Percentiles rank a stretch among this genome's conserved stretches.
phyloP scores from a whole-genome alignment of 306 rosid species.

The Elaeagnus macrophylla region DNA sequence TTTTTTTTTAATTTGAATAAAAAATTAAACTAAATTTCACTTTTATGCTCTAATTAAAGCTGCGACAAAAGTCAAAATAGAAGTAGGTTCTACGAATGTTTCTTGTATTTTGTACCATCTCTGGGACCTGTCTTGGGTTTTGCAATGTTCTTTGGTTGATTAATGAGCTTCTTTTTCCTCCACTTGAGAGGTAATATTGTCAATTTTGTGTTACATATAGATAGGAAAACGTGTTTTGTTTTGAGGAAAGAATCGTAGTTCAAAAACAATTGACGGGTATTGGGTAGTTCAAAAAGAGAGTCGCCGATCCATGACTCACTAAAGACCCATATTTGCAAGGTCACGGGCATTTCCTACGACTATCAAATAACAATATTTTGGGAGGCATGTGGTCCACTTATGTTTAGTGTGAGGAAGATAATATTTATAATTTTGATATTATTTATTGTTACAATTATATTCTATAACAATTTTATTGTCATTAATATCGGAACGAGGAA shows the following conservation, averaged over 20 bases:
- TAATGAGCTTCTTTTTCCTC: constrained; percentile 23
- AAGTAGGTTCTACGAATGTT: constrained; percentile 31
- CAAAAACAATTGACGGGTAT: too few species aligned
- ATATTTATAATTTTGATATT: too few species aligned
- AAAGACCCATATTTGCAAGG: too few species aligned
- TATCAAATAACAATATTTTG: not conserved
- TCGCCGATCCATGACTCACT: constrained; percentile 2
- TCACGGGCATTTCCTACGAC: not conserved
- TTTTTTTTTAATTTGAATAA: too few species aligned
- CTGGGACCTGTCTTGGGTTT: constrained; percentile 34
- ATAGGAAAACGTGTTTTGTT: too few species aligned
- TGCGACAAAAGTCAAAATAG: constrained; percentile 36
- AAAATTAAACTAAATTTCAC: constrained; percentile 21
- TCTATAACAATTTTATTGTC: too few species aligned
- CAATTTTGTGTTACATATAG: not conserved
- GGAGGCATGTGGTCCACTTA: constrained; percentile 10
- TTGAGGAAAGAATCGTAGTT: too few species aligned
- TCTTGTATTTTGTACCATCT: constrained; percentile 39
- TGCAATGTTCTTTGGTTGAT: constrained; percentile 28
- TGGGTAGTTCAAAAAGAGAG: constrained; percentile 6
- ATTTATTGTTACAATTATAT: too few species aligned
- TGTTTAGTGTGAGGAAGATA: too few species aligned
- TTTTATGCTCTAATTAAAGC: constrained; percentile 25
- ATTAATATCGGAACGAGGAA: too few species aligned
- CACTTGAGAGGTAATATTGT: not conserved